phyloP scores from a whole-genome alignment of 176 grass and related monocot species.

The Eleusine coracana region DNA sequence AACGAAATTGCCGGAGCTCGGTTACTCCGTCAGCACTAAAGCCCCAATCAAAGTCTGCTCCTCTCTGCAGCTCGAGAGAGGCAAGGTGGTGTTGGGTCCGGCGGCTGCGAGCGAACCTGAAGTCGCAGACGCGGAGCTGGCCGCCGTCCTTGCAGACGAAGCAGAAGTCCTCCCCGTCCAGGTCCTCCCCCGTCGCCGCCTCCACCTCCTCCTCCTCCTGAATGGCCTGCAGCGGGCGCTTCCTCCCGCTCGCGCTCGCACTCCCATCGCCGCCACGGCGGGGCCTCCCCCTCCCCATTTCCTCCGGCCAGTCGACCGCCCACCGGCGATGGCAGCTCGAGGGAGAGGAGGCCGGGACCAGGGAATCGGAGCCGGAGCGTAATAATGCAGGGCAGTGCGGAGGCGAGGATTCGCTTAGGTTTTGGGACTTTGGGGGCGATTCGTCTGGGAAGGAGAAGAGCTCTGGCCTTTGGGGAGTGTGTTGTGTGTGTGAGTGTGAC shows the following conservation, averaged over 20 bases:
- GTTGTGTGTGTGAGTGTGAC: neutral
- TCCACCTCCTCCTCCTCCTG: neutral
- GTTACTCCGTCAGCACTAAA: neutral
- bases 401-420: neutral
- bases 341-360: neutral
- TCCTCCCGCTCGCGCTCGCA: neutral
- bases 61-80: neutral
- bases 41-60: neutral
- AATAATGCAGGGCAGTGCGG: slow-evolving; percentile 10
- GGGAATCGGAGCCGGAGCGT: neutral
- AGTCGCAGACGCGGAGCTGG: slow-evolving; percentile 47
- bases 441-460: neutral
- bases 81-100: too few species aligned
- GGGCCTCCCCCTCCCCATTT: neutral
- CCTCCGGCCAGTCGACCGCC: slow-evolving; percentile 26
- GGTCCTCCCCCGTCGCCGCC: neutral
- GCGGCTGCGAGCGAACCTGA: slow-evolving; percentile 23
- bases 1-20: neutral
- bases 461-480: neutral
- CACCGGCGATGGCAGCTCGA: too few species aligned
- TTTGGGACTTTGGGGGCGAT: neutral
- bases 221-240: slow-evolving; percentile 19
- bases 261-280: neutral
- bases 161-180: slow-evolving; percentile 38
- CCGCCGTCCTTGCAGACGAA: slow-evolving; percentile 64